Conservation (phyloP, 306 rosid genomes). For the Citrullus amarus region DNA sequence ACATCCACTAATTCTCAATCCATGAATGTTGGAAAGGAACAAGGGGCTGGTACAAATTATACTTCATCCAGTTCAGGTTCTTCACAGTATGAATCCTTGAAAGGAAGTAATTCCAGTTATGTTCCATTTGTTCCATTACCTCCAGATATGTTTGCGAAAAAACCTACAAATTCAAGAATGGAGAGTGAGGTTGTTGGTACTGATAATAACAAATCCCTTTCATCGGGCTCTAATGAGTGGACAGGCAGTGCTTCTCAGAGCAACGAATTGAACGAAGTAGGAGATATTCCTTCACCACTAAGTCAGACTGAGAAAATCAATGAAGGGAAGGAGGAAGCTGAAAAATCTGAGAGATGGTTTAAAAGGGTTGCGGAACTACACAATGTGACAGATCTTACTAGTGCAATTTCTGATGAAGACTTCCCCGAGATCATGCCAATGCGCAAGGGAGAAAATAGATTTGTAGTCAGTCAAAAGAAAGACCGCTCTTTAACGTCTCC, state of each 20-base stretch:
- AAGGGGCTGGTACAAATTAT: constrained; percentile 9
- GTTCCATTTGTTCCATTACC: constrained; percentile 47
- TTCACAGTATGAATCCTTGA: constrained; percentile 15
- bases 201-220: constrained; percentile 8
- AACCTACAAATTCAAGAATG: constrained; percentile 24
- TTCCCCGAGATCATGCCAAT: constrained; percentile 93
- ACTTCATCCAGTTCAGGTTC: constrained; percentile 21
- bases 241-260: constrained; percentile 7
- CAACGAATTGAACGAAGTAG: constrained; percentile 13
- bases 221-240: constrained; percentile 7
- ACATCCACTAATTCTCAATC: constrained; percentile 22
- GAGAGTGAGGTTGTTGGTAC: constrained; percentile 16
- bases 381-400: constrained; percentile 47
- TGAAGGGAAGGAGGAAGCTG: constrained; percentile 48
- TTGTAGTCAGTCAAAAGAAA: constrained; percentile 81
- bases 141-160: constrained; percentile 35
- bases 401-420: constrained; percentile 60
- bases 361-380: constrained; percentile 72
- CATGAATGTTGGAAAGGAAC: constrained; percentile 18
- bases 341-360: constrained; percentile 89
- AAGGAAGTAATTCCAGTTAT: constrained; percentile 26
- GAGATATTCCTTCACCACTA: constrained; percentile 12
- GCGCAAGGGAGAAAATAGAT: constrained; percentile 88
- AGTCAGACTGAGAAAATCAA: constrained; percentile 21
- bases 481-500: constrained; percentile 84